These are phyloP conservation scores for Cladophialophora yegresii DNA, from an alignment of 2,329 filamentous ascomycete species.

Conservation along the genomic window DNA sequence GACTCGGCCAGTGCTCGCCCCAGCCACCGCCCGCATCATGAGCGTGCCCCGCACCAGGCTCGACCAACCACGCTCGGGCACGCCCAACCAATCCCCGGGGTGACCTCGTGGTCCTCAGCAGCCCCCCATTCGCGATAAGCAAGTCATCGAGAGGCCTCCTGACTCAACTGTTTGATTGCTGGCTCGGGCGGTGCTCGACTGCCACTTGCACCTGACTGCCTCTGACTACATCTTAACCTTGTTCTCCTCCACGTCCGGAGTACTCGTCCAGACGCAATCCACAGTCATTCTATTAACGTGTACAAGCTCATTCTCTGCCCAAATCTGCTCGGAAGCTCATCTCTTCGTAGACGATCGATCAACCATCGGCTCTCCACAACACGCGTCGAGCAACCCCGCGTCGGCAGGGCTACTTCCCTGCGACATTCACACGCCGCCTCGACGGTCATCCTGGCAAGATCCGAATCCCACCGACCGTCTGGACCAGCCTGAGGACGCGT, in stretches of 20 bases:
- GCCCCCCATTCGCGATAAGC: constrained; percentile 8
- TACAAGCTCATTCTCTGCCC: not conserved
- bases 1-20: not conserved
- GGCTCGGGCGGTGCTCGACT: not conserved
- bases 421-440: not conserved
- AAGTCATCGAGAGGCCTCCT: constrained; percentile 11
- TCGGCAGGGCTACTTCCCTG: constrained; percentile 1
- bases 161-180: constrained; percentile 14
- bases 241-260: not conserved
- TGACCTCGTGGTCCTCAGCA: not conserved
- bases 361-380: constrained; percentile 2
- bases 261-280: not conserved
- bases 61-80: not conserved
- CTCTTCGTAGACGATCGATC: not conserved
- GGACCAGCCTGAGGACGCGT: not conserved
- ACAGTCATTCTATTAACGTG: not conserved
- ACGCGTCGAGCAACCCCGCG: constrained; percentile 20
- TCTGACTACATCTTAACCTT: constrained; percentile 11
- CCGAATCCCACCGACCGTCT: not conserved
- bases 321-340: not conserved
- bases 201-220: constrained; percentile 10
- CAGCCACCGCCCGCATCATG: not conserved
- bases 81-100: not conserved
- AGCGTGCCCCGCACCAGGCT: constrained; percentile 6
- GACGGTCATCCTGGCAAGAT: not conserved